Evolutionary conservation across 225 moss, liverwort and hornwort species (phyloP).

Genomic region (Rhytidiadelphus loreus): DNA sequence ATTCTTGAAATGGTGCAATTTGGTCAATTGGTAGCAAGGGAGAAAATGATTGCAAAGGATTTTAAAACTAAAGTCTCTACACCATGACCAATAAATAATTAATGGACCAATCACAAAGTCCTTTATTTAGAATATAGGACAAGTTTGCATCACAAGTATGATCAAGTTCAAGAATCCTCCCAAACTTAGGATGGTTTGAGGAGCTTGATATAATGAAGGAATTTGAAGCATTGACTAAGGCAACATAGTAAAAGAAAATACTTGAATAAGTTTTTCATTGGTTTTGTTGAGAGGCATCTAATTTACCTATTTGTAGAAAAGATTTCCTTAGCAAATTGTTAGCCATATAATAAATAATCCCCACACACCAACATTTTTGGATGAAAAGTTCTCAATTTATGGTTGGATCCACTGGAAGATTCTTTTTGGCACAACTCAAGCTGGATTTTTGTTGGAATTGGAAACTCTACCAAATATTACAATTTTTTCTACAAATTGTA

Average conservation of each 20-base stretch:
- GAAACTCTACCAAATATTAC: background rate
- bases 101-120: background rate
- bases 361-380: too few relatives aligned
- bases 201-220: background rate
- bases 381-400: background rate
- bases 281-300: background rate
- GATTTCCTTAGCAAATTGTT: rapidly evolving
- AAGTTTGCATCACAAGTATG: background rate
- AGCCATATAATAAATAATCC: background rate
- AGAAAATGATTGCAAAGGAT: background rate
- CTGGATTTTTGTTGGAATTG: rapidly evolving
- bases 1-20: background rate
- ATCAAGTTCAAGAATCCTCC: background rate
- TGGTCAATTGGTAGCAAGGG: background rate
- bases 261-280: background rate
- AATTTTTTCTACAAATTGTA: background rate
- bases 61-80: background rate
- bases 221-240: background rate
- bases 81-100: background rate
- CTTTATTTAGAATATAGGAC: background rate
- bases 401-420: rapidly evolving
- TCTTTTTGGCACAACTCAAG: background rate
- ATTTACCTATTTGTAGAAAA: background rate
- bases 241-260: background rate
- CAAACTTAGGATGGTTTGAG: background rate